These are phyloP conservation scores for Erigeron canadensis DNA, from an alignment of 129 eudicot species.

Conservation along the genomic window DNA sequence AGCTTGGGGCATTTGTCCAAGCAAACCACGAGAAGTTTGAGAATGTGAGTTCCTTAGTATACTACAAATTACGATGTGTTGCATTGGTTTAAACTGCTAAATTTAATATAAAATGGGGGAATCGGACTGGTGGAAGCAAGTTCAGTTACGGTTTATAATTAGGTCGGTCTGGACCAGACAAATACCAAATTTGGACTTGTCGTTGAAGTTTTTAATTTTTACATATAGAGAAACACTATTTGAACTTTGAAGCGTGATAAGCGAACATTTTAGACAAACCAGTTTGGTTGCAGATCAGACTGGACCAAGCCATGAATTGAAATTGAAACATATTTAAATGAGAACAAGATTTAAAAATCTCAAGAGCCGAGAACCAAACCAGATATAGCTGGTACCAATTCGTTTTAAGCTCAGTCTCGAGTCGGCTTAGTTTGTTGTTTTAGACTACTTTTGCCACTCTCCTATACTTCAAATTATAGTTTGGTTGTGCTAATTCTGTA, in stretches of 20 bases:
- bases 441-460: not conserved
- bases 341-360: not conserved
- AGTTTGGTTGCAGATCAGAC: too few species aligned
- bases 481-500: not conserved
- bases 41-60: constrained; percentile 52
- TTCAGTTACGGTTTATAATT: not conserved
- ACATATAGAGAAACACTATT: not conserved
- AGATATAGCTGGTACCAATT: not conserved
- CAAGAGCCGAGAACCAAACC: not conserved
- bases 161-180: not conserved
- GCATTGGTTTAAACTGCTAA: not conserved
- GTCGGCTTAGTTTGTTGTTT: not conserved
- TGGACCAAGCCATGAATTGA: too few species aligned
- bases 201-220: not conserved
- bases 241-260: not conserved
- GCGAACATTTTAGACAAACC: not conserved
- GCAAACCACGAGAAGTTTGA: constrained; percentile 73
- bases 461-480: not conserved
- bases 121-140: not conserved
- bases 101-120: not conserved
- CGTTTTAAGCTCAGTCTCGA: not conserved
- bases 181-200: not conserved
- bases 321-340: not conserved
- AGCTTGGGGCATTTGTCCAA: constrained; percentile 57
- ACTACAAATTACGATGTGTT: not conserved